Evolutionary conservation across 441 rosid species (phyloP).

Genomic region (Eruca vesicaria): DNA sequence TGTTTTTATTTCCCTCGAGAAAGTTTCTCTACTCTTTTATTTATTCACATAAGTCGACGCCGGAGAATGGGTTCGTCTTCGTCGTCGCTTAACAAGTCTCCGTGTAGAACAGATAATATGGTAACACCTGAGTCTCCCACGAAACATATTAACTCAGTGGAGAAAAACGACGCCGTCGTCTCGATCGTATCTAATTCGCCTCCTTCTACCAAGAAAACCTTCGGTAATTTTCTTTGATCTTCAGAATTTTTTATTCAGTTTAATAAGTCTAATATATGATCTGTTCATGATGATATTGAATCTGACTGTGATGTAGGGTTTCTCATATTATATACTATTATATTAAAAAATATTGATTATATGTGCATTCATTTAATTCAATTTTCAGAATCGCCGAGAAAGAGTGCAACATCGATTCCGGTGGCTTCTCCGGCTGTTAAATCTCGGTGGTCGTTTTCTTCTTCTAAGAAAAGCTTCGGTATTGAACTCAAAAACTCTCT

Average conservation of each 20-base stretch:
- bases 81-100: conserved; percentile 51
- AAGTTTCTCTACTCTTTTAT: not conserved
- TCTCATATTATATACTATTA: not conserved
- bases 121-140: conserved; percentile 60
- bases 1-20: not conserved
- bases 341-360: not conserved
- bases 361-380: not conserved
- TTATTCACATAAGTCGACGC: not conserved
- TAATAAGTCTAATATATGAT: not conserved
- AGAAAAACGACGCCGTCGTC: conserved; percentile 18
- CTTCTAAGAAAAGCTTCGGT: conserved; percentile 52
- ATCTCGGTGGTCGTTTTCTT: conserved; percentile 46
- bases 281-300: conserved; percentile 15
- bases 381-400: conserved; percentile 35
- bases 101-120: conserved; percentile 46
- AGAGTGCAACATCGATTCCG: conserved; percentile 19
- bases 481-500: conserved; percentile 1
- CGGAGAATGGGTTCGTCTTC: conserved; percentile 68
- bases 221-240: conserved; percentile 39
- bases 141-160: conserved; percentile 36
- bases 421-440: conserved; percentile 32
- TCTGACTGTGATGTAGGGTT: conserved; percentile 22
- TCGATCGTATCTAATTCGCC: conserved; percentile 28
- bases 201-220: conserved; percentile 36
- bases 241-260: not conserved